Conservation (phyloP, 345 rosid species). For the Turnera subulata region DNA sequence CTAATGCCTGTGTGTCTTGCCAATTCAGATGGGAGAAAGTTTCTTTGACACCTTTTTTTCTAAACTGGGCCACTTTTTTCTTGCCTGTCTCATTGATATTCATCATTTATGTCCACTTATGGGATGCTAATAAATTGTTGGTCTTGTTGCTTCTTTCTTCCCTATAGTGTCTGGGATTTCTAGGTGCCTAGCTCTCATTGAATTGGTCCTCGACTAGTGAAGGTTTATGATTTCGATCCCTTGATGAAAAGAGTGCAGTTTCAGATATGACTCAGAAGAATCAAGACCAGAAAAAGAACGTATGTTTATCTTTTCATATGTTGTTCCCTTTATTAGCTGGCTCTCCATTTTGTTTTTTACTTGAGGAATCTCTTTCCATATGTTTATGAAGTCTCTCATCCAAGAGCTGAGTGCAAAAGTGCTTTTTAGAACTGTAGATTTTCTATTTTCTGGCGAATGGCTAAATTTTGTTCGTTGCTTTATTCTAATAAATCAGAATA, state of each 20-base stretch:
- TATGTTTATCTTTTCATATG: background rate
- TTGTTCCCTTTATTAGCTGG: background rate
- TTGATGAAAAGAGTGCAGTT: constrained; percentile 17
- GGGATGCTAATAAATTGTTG: background rate
- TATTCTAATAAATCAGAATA: background rate
- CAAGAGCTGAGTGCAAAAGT: no score
- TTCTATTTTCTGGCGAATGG: background rate
- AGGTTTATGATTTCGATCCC: constrained; percentile 4
- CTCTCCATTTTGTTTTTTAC: background rate
- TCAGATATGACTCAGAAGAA: constrained; percentile 28
- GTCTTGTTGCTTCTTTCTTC: background rate
- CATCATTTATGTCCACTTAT: no score
- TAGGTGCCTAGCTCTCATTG: background rate
- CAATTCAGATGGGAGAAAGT: background rate
- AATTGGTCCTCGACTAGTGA: background rate
- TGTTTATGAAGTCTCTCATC: background rate
- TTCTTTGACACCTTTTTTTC: background rate
- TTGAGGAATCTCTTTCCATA: background rate
- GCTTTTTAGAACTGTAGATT: no score
- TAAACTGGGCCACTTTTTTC: background rate
- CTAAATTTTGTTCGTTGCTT: background rate
- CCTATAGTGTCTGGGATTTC: background rate
- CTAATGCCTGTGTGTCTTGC: background rate
- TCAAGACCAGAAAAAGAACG: constrained; percentile 39
- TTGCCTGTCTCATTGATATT: no score